Evolutionary conservation across 192 early-diverging fungal genomes (phyloP).

Genomic region (Diversispora eburnea): DNA sequence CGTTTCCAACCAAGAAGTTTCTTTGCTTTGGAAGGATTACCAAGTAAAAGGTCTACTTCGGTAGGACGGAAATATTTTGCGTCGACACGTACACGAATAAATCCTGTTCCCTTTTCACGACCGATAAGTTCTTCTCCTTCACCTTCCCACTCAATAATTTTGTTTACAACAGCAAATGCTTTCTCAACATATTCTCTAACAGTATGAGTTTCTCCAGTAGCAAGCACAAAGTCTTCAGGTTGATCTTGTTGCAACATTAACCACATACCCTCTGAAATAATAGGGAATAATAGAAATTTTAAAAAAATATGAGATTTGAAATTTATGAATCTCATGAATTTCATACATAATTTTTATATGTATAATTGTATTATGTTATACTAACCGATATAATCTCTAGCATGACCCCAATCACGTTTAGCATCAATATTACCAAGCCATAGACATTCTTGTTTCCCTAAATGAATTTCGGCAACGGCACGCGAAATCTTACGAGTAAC

Average conservation of each 20-base stretch:
- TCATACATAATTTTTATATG: background rate
- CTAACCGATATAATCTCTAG: slow-evolving; percentile 61
- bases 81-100: slow-evolving; percentile 60
- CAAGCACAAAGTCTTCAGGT: slow-evolving; percentile 71
- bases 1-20: slow-evolving; percentile 62
- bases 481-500: slow-evolving; percentile 76
- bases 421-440: slow-evolving; percentile 76
- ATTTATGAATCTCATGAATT: background rate
- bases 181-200: slow-evolving; percentile 75
- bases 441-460: slow-evolving; percentile 63
- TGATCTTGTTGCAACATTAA: slow-evolving; percentile 73
- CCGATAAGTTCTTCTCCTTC: slow-evolving; percentile 60
- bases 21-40: slow-evolving; percentile 70
- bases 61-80: slow-evolving; percentile 77
- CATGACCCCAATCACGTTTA: slow-evolving; percentile 81
- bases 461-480: slow-evolving; percentile 69
- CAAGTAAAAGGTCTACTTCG: slow-evolving; percentile 72
- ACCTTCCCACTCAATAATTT: slow-evolving; percentile 65
- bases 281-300: background rate
- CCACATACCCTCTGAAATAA: slow-evolving; percentile 68
- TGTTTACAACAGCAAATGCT: slow-evolving; percentile 60
- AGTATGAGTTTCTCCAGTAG: slow-evolving; percentile 78
- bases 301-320: background rate
- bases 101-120: slow-evolving; percentile 49
- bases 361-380: background rate